Conservation (phyloP, 1,284 basidiomycete genomes). For the Erythrobasidium hasegawianum region DNA sequence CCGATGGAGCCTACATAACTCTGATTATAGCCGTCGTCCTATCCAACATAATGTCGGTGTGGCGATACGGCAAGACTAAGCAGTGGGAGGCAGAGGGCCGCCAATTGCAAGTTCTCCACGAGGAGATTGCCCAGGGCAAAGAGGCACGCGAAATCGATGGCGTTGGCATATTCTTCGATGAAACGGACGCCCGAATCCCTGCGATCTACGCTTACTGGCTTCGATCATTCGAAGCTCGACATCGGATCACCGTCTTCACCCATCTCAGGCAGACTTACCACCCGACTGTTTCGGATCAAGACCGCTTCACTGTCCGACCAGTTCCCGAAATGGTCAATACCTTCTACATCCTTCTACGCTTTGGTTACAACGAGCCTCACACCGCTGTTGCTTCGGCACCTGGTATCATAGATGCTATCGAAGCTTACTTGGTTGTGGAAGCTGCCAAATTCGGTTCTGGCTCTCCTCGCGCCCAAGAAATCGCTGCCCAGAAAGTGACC, state of each 20-base stretch:
- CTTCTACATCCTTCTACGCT: neutral
- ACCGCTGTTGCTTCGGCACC: neutral
- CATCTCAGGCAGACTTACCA: constrained; percentile 12
- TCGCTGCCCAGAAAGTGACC: neutral
- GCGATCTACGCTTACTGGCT: constrained; percentile 10
- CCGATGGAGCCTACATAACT: constrained; percentile 5
- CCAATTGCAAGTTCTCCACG: neutral
- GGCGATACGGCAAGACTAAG: constrained; percentile 4
- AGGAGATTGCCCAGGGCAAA: neutral
- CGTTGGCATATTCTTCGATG: constrained; percentile 10
- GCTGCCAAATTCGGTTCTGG: neutral
- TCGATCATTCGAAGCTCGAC: constrained; percentile 5
- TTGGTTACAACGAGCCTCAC: constrained; percentile 8
- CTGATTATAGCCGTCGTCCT: neutral
- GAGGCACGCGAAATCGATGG: neutral
- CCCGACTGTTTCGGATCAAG: constrained; percentile 2
- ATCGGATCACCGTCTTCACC: neutral
- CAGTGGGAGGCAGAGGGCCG: constrained; percentile 4
- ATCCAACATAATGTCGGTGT: neutral
- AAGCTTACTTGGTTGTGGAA: neutral
- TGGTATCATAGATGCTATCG: neutral
- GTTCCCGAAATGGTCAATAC: neutral
- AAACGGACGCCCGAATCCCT: neutral
- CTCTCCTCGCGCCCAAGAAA: neutral
- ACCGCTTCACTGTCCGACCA: neutral